Evolutionary conservation across 352 stramenopile genomes (phyloP).

Genomic region (Pythium biforme): DNA sequence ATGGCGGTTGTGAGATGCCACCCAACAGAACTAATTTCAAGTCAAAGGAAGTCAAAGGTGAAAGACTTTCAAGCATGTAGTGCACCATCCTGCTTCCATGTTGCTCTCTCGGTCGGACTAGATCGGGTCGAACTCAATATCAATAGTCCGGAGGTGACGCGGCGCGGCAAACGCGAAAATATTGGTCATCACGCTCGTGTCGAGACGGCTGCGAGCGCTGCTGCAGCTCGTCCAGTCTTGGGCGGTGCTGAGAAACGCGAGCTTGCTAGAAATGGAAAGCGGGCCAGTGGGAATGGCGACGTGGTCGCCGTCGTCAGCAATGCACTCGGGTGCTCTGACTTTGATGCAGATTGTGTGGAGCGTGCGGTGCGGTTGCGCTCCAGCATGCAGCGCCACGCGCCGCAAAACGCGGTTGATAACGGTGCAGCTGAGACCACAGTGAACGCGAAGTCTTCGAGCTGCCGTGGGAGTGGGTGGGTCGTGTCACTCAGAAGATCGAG

Average conservation of each 20-base stretch:
- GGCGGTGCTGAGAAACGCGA: neutral
- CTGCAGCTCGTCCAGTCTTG: neutral
- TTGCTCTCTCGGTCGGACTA: too few relatives aligned
- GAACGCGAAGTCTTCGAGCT: too few relatives aligned
- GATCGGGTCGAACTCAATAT: too few relatives aligned
- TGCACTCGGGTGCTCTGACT: neutral
- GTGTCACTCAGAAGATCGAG: neutral
- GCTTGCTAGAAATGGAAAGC: neutral
- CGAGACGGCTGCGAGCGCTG: neutral
- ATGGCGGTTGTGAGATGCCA: too few relatives aligned
- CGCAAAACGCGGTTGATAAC: neutral
- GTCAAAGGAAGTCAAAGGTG: too few relatives aligned
- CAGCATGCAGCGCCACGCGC: neutral
- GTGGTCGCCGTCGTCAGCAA: neutral
- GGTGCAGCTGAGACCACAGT: neutral
- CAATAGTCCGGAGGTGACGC: neutral
- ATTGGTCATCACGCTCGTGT: neutral
- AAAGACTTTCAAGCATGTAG: too few relatives aligned
- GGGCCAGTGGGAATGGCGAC: neutral
- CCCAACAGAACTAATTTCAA: too few relatives aligned
- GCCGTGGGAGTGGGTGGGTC: neutral
- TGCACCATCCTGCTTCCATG: too few relatives aligned
- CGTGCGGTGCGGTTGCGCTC: neutral
- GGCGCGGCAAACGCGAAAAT: neutral
- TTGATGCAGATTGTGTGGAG: neutral